Base-by-base conservation (phyloP, 192 early-diverging fungal species). In the Entomortierella beljakovae region DNA sequence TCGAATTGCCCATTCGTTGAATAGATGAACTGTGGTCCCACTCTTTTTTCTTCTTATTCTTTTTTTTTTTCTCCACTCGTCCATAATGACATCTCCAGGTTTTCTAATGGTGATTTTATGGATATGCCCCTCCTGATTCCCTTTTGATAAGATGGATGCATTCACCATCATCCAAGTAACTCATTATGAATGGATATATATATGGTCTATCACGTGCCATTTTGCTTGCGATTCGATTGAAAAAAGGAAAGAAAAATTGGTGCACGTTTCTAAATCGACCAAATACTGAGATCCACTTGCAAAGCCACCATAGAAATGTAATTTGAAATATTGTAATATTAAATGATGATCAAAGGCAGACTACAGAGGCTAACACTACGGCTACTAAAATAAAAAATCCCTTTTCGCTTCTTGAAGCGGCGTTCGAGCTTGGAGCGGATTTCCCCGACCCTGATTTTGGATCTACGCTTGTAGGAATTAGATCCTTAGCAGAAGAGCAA, bases 141-240 rank as follows among this genome's bases (percentile, higher is more conserved):
- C 52, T 2, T 46, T 20, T 46, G 15, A 20, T 34, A 26, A 18
- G 68, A 70, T 70, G 68, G 68, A 70, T 70, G 68, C 55, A 43
- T 55, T 25, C 52, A 55, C 15, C 28, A 7, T 23, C 1, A 20
- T 34, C 23, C n/a, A 31, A 25, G 42, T 70, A 61, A 61, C 57
- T 51, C 32, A 54, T 32, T 29, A 7, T 29, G 20, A 25, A 42
- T 60, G 57, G 33, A 60, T 69, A 35, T 29, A 31, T 51, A 33
- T 22, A 11, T n/a, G 6, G n/a, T 28, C 25, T 37, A 37, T 70
- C 68, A 70, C 68, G 68, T 70, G 68, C 68, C 68, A 70, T 70
- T 70, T 70, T 70, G 68, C 57, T 59, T 70, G 56, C 57, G 48
- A 70, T 70, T 70, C 58, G 51, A 26, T 65, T 65, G 68, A 68